Evolutionary conservation across 2,329 filamentous ascomycete species (phyloP).

Genomic region (Parafenestella ontariensis): DNA sequence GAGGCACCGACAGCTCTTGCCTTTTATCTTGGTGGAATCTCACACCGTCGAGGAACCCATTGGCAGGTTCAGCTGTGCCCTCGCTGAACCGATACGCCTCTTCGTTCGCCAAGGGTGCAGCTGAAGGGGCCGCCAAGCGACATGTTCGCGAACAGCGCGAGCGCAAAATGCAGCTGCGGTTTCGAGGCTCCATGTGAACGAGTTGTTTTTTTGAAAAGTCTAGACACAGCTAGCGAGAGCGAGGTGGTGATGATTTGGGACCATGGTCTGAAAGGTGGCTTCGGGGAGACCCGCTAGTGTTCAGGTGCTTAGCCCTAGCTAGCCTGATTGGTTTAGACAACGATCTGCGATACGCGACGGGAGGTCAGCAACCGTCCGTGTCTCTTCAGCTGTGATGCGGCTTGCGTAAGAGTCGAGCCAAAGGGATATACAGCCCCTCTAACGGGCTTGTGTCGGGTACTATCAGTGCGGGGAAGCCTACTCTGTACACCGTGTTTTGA

Average conservation of each 20-base stretch:
- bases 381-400: slow-evolving; percentile 13
- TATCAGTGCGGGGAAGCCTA: not conserved
- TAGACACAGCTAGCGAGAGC: not conserved
- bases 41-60: slow-evolving; percentile 11
- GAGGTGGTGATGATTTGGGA: not conserved
- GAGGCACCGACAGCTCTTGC: not conserved
- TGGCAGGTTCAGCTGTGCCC: slow-evolving; percentile 8
- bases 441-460: not conserved
- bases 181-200: not conserved
- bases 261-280: not conserved
- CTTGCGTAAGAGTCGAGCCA: slow-evolving; percentile 4
- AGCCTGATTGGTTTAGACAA: not conserved
- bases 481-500: not conserved
- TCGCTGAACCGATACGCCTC: slow-evolving; percentile 9
- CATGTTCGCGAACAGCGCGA: slow-evolving; percentile 15
- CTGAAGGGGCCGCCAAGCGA: slow-evolving; percentile 21
- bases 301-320: not conserved
- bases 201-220: not conserved
- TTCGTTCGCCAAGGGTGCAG: slow-evolving; percentile 8
- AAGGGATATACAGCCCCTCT: not conserved
- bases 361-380: not conserved
- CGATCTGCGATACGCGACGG: slow-evolving; percentile 1
- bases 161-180: slow-evolving; percentile 19
- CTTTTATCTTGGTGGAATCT: not conserved
- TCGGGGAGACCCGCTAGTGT: slow-evolving; percentile 4